Conservation (phyloP, 768 basidiomycete species). For the Tricholoma sp. region DNA sequence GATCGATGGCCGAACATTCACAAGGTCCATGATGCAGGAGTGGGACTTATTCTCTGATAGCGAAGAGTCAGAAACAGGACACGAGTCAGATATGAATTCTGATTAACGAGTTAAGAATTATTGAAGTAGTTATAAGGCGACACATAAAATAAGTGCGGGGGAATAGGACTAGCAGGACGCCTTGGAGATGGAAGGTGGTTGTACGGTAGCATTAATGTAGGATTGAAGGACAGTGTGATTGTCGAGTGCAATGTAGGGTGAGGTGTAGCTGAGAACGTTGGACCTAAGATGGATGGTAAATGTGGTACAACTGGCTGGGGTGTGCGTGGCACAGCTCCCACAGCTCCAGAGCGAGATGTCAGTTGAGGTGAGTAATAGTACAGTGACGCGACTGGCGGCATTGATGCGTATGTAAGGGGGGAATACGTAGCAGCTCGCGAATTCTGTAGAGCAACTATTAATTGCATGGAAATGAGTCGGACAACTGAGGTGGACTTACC, state of each 20-base stretch:
- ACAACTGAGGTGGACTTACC: background rate
- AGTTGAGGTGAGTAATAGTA: background rate
- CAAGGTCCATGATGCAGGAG: background rate
- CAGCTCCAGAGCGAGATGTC: background rate
- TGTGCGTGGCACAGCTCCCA: background rate
- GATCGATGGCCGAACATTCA: slow-evolving; percentile 9
- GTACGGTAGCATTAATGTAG: background rate
- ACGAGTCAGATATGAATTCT: background rate
- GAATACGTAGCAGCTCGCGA: background rate
- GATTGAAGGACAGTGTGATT: background rate
- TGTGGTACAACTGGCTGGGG: slow-evolving; percentile 9
- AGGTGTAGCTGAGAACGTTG: background rate
- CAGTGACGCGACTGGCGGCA: background rate
- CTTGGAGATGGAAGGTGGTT: background rate
- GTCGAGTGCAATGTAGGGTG: background rate
- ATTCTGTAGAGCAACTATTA: background rate
- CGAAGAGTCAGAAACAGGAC: background rate
- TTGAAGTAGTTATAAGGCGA: background rate
- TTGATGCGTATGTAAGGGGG: background rate
- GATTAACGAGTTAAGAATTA: background rate
- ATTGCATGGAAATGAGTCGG: background rate
- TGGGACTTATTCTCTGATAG: background rate
- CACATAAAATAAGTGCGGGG: background rate
- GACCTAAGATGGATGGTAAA: slow-evolving; percentile 9
- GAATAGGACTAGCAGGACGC: background rate